A percentile compares a stretch with the other conserved stretches of the same genome.
Conservation (phyloP, 1,284 basidiomycete species). For the Cutaneotrichosporon cutaneum region DNA sequence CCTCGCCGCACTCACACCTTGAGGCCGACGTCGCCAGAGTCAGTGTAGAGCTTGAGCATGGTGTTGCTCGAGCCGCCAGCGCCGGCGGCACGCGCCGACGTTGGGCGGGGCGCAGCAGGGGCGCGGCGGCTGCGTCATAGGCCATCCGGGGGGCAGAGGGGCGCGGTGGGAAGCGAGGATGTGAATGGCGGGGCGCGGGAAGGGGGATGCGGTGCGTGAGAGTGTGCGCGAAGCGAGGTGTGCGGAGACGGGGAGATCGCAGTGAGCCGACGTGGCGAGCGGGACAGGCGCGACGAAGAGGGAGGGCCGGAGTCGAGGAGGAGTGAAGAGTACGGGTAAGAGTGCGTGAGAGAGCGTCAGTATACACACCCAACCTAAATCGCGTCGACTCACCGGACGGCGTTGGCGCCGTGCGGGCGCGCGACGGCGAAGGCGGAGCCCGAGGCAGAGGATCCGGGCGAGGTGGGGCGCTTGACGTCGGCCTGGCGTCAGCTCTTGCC, state of each 20-base stretch:
- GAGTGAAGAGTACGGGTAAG: not conserved
- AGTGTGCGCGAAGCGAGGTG: no score
- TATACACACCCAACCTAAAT: not conserved
- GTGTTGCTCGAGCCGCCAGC: conserved; percentile 95
- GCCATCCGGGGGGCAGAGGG: no score
- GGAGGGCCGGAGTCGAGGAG: no score
- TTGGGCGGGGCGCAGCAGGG: conserved; percentile 71
- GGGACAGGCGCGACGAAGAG: no score
- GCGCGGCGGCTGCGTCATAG: conserved; percentile 72
- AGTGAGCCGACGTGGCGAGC: no score
- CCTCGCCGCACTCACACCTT: conserved; percentile 82
- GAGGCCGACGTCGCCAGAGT: conserved; percentile 90
- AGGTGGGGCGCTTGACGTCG: conserved; percentile 45
- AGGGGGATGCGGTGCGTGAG: no score
- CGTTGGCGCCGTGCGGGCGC: conserved; percentile 49
- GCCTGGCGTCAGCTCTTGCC: conserved; percentile 31
- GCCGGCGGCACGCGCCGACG: conserved; percentile 86
- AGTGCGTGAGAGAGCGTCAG: not conserved
- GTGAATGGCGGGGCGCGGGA: not conserved
- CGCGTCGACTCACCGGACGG: conserved; percentile 42
- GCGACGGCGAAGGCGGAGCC: conserved; percentile 45
- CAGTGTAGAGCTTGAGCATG: conserved; percentile 96
- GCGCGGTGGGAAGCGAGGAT: not conserved
- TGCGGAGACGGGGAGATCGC: no score
- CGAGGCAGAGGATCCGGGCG: conserved; percentile 39